Percentiles rank a stretch among this genome's conserved stretches.
These are phyloP conservation scores for Laburnicola sp. DNA, from an alignment of 2,329 filamentous ascomycete species.

Conservation along the genomic window DNA sequence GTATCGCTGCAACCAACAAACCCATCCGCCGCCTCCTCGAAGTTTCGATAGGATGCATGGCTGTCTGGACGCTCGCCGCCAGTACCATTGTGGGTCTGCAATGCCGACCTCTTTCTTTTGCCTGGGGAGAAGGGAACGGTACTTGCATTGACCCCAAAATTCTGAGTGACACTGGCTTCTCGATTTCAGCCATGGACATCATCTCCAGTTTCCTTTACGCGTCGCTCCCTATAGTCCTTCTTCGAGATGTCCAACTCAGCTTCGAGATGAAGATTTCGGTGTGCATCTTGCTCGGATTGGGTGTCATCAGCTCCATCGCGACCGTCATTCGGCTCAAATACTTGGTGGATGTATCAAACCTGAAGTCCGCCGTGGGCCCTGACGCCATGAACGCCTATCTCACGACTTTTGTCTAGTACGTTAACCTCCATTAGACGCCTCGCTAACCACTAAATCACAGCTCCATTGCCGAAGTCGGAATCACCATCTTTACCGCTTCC, in stretches of 20 bases:
- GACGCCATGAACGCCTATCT: conserved; percentile 10
- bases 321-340: conserved; percentile 7
- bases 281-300: conserved; percentile 4
- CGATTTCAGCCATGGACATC: conserved; percentile 12
- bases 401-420: conserved; percentile 10
- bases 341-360: conserved; percentile 8
- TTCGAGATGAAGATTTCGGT: conserved; percentile 7
- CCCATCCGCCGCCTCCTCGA: conserved; percentile 3
- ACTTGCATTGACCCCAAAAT: conserved; percentile 10
- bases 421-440: neutral
- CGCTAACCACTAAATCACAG: conserved; percentile 7
- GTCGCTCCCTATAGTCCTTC: conserved; percentile 5
- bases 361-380: conserved; percentile 7
- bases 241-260: conserved; percentile 8
- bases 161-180: conserved; percentile 6
- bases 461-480: conserved; percentile 6
- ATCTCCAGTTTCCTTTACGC: conserved; percentile 9
- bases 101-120: conserved; percentile 8
- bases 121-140: conserved; percentile 11
- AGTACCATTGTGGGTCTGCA: conserved; percentile 6
- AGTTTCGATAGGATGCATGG: conserved; percentile 3
- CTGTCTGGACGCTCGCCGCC: conserved; percentile 3
- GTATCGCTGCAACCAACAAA: conserved; percentile 8
- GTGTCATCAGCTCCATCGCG: conserved; percentile 7
- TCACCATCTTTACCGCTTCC: conserved; percentile 7